These are phyloP conservation scores for Camillea tinctor DNA, from an alignment of 2,329 filamentous ascomycete species.

Conservation along the genomic window DNA sequence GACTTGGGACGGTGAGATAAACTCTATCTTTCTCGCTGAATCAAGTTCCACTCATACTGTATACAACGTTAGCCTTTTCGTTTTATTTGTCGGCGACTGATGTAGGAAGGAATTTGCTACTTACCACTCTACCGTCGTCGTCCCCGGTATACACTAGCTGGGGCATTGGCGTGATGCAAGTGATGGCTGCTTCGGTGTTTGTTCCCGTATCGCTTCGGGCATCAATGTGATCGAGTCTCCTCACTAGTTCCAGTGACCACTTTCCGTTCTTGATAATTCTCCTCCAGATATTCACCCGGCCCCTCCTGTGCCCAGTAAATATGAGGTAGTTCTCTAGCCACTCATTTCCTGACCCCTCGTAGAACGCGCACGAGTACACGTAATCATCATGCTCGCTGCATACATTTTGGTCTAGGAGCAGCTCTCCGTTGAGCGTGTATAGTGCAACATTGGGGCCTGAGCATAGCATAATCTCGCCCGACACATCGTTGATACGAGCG, in stretches of 20 bases:
- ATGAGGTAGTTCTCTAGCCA: conserved; percentile 85
- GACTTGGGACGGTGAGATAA: conserved; percentile 22
- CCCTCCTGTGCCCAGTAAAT: conserved; percentile 83
- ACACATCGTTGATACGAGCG: conserved; percentile 84
- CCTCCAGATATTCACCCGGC: conserved; percentile 77
- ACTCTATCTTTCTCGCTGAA: conserved; percentile 56
- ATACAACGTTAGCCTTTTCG: conserved; percentile 10
- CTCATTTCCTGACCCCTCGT: conserved; percentile 86
- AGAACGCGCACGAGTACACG: conserved; percentile 83
- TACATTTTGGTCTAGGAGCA: conserved; percentile 79
- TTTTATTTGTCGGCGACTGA: background rate
- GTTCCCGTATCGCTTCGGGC: conserved; percentile 57
- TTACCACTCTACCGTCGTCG: conserved; percentile 86
- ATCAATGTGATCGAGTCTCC: conserved; percentile 79
- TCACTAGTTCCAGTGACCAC: conserved; percentile 77
- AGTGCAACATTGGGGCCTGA: conserved; percentile 72
- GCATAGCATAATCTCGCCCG: conserved; percentile 85
- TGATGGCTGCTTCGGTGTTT: conserved; percentile 69
- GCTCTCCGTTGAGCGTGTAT: conserved; percentile 83
- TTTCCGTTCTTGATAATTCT: conserved; percentile 57
- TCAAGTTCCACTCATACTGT: conserved; percentile 63
- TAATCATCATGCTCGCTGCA: conserved; percentile 70
- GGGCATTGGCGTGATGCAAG: conserved; percentile 80
- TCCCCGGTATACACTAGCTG: conserved; percentile 89
- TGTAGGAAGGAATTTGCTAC: conserved; percentile 34